These are phyloP conservation scores for Juglanconis sp. DNA, from an alignment of 2,329 filamentous ascomycete species.

Conservation along the genomic window DNA sequence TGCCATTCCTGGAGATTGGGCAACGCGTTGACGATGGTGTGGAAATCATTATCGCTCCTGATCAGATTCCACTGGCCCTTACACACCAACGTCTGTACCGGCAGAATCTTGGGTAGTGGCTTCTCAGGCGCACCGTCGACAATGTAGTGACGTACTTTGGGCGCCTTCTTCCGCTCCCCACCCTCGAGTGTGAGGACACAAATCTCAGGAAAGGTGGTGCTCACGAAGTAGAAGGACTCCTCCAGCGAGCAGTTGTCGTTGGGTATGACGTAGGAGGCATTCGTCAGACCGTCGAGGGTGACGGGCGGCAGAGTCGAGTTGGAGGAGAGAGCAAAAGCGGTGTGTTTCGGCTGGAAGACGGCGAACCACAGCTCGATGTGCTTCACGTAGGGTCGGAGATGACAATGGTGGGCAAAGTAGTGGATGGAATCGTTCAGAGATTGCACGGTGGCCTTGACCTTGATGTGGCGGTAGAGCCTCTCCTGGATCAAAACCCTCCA, in stretches of 20 bases:
- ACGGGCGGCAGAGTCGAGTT: conserved; percentile 48
- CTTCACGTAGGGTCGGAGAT: conserved; percentile 62
- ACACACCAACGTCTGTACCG: conserved; percentile 66
- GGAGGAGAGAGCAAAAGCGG: conserved; percentile 39
- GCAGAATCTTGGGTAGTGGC: conserved; percentile 38
- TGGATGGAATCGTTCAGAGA: conserved; percentile 56
- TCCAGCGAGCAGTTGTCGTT: conserved; percentile 67
- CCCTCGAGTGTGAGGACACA: conserved; percentile 70
- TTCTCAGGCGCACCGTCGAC: conserved; percentile 14
- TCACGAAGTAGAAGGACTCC: conserved; percentile 65
- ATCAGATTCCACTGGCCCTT: conserved; percentile 78
- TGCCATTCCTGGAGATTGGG: conserved; percentile 64
- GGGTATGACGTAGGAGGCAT: conserved; percentile 56
- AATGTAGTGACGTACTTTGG: conserved; percentile 60
- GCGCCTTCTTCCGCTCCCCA: conserved; percentile 73
- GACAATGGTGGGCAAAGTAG: conserved; percentile 58
- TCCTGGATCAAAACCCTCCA: conserved; percentile 70
- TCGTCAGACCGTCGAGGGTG: conserved; percentile 54
- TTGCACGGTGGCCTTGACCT: conserved; percentile 67
- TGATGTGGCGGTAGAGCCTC: conserved; percentile 71
- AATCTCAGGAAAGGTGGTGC: conserved; percentile 55
- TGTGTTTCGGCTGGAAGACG: conserved; percentile 61
- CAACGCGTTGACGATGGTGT: conserved; percentile 57
- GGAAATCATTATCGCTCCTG: conserved; percentile 60
- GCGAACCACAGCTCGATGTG: conserved; percentile 78